Percentiles rank a stretch among this genome's conserved stretches.
Evolutionary conservation across 768 basidiomycete genomes (phyloP).

Genomic region (Pisolithus sp.): DNA sequence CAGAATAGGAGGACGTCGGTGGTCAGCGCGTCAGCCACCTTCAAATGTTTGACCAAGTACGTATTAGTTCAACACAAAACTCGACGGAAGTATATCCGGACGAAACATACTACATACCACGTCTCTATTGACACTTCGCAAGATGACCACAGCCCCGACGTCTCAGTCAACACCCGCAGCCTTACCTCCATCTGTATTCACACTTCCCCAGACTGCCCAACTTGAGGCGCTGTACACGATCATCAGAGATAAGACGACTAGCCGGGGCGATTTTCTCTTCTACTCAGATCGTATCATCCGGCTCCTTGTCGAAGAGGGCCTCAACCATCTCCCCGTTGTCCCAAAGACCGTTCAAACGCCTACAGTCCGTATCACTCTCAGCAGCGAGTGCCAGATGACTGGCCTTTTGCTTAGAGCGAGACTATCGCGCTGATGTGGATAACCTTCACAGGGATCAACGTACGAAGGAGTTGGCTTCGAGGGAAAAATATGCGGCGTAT

Average conservation of each 20-base stretch:
- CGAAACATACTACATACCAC: background rate
- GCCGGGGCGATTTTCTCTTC: conserved; percentile 92
- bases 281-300: conserved; percentile 91
- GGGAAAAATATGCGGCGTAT: conserved; percentile 94
- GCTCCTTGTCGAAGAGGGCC: conserved; percentile 72
- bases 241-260: conserved; percentile 83
- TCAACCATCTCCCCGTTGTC: conserved; percentile 82
- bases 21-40: no score
- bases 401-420: background rate
- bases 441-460: conserved; percentile 50
- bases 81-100: background rate
- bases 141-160: conserved; percentile 8
- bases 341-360: conserved; percentile 75
- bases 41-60: no score
- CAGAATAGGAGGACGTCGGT: no score
- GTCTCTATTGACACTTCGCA: background rate
- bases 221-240: conserved; percentile 95
- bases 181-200: conserved; percentile 80
- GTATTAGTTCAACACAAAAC: no score
- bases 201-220: conserved; percentile 84
- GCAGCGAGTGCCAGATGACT: conserved; percentile 3
- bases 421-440: background rate
- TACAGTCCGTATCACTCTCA: conserved; percentile 46
- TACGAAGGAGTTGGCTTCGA: conserved; percentile 94
- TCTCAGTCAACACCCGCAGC: conserved; percentile 31